Conservation (phyloP, 345 rosid species). For the sweet orange (Citrus sinensis) region DNA sequence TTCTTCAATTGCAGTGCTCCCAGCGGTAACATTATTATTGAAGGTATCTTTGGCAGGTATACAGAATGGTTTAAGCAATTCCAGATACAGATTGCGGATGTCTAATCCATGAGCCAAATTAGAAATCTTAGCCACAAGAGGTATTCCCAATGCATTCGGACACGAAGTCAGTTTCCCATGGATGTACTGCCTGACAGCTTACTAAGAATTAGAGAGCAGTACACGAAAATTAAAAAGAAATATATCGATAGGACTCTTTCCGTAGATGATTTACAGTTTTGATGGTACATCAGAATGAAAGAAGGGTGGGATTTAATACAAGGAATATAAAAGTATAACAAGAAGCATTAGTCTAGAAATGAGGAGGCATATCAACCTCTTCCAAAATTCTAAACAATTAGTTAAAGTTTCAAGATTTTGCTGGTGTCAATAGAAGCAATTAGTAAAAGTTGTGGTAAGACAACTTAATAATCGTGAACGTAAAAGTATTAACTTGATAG, state of each 20-base stretch:
- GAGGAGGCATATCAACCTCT: not conserved
- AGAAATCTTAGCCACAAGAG: conserved; percentile 68
- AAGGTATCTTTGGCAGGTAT: conserved; percentile 33
- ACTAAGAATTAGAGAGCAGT: conserved; percentile 17
- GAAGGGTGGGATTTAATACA: not conserved
- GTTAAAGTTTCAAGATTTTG: not conserved
- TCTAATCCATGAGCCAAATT: conserved; percentile 55
- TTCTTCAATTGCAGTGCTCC: conserved; percentile 38
- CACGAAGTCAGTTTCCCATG: conserved; percentile 49
- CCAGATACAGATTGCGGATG: conserved; percentile 50
- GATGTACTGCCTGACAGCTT: conserved; percentile 57
- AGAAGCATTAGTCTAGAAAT: not conserved
- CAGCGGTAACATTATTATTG: conserved; percentile 27
- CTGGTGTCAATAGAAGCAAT: not conserved
- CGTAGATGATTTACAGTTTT: not conserved
- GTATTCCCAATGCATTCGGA: conserved; percentile 75
- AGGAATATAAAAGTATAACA: not conserved
- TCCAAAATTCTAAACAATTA: not conserved
- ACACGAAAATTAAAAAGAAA: not conserved
- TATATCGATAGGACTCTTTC: not conserved
- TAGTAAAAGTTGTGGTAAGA: not conserved
- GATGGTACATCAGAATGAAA: not conserved
- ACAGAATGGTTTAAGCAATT: conserved; percentile 61
- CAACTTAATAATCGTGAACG: not conserved
- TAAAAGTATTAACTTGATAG: not conserved